Conservation (phyloP, 2,329 filamentous ascomycete species). For the Hypoxylon sp. region DNA sequence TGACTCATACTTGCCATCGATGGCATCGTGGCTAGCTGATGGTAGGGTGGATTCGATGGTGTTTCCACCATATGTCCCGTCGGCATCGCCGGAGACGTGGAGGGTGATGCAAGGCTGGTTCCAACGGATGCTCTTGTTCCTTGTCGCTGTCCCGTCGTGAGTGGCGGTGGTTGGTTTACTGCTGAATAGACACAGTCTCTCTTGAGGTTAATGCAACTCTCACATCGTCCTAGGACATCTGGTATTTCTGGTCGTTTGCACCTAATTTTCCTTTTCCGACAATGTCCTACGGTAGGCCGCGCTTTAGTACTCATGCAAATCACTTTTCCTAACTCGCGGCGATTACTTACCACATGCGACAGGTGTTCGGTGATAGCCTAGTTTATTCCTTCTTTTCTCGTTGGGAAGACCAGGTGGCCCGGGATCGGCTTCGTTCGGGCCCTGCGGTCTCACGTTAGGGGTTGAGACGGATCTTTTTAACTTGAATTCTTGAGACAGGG, state of each 20-base stretch:
- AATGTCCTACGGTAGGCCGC: slow-evolving; percentile 76
- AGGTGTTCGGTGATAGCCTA: slow-evolving; percentile 95
- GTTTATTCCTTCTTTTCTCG: slow-evolving; percentile 82
- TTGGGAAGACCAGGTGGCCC: slow-evolving; percentile 57
- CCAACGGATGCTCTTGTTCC: slow-evolving; percentile 58
- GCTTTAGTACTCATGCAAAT: slow-evolving; percentile 38
- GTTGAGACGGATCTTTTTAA: slow-evolving; percentile 67
- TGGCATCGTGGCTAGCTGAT: slow-evolving; percentile 60
- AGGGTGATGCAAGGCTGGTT: slow-evolving; percentile 61
- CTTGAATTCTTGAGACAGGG: slow-evolving; percentile 58
- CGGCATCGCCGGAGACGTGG: slow-evolving; percentile 65
- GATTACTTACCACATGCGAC: slow-evolving; percentile 90
- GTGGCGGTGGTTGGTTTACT: slow-evolving; percentile 77
- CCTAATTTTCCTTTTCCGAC: slow-evolving; percentile 92
- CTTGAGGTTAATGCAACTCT: slow-evolving; percentile 93
- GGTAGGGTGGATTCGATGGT: slow-evolving; percentile 59
- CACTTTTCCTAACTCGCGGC: slow-evolving; percentile 2
- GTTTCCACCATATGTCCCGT: slow-evolving; percentile 61
- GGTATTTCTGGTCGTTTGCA: slow-evolving; percentile 84
- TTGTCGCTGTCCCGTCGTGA: slow-evolving; percentile 61
- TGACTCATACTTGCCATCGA: slow-evolving; percentile 64
- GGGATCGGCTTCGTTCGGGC: slow-evolving; percentile 56
- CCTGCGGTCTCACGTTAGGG: slow-evolving; percentile 63
- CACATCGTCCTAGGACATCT: slow-evolving; percentile 82
- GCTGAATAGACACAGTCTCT: slow-evolving; percentile 95